Evolutionary conservation across 306 rosid species (phyloP), one percentile per base, ranked within the genome.

Genomic region (Oxytropis ochrocephala): DNA sequence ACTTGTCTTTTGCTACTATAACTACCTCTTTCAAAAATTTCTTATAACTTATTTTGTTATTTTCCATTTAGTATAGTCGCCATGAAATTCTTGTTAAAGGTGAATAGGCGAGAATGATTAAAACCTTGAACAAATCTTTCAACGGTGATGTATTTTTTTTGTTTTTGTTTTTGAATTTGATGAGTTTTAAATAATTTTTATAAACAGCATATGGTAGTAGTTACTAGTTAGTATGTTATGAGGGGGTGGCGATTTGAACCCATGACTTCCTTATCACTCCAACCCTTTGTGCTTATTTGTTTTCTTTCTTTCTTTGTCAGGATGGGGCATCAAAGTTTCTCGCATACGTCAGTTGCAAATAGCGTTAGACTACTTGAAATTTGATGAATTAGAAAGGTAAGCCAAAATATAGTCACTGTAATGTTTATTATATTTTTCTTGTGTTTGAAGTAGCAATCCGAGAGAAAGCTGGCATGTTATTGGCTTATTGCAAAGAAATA

Each of bases 341-440:
- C 96, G 96, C 53, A 81, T 85, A 68, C 96, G 91, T 73, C 85
- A 82, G 54, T 85, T 93, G 64, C 97, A 86, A 56, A 72, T 93
- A 81, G 88, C 96, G 35, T 58, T 93, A 85, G 94, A 93, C 71
- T 84, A 93, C 85, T 67, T 93, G 91, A 90, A 83, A 63, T 90
- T 88, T 82, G 91, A 88, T 53, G 96, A 85, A 72, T 84, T 93
- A 76, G 97, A 86, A 82, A 81, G 82, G 98, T 93, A 79, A 79
- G 80, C 64, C 65, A 36, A 73, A 49, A 62, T 76, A 69, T 71
- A 53, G 63, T 62, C 51, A 60, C 41, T 51, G 47, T 19, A 42
- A 13, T 43, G 2, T 73, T 59, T 30, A 41, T 74, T 74, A 63
- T 46, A 39, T 78, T 35, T 39, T 66, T 69, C 10, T 10, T 47